A percentile compares a stretch with the other conserved stretches of the same genome.
These are phyloP conservation scores for Hyphopichia fennica DNA, from an alignment of 1,139 yeast genomes.

Conservation along the genomic window DNA sequence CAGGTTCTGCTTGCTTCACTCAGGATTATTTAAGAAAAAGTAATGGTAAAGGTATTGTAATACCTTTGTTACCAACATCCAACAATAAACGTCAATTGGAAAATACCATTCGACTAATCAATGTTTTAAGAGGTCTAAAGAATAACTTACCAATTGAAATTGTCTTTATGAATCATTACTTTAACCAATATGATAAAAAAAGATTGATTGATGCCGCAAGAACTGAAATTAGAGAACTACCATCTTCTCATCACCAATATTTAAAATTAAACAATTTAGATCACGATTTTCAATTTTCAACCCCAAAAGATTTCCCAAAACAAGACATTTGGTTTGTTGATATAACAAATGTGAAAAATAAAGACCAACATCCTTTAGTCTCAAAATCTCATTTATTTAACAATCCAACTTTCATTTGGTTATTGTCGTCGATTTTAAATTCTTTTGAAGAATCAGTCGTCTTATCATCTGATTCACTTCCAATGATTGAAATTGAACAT, in stretches of 20 bases:
- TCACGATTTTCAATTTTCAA: constrained; percentile 1
- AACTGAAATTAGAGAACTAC: constrained; percentile 14
- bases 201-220: constrained; percentile 20
- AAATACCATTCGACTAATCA: constrained; percentile 22
- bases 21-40: constrained; percentile 13
- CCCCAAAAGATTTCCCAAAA: constrained; percentile 18
- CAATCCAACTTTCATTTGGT: constrained; percentile 19
- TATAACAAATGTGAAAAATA: constrained; percentile 15
- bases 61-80: constrained; percentile 25
- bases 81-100: constrained; percentile 15
- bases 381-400: constrained; percentile 11
- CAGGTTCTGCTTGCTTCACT: constrained; percentile 13
- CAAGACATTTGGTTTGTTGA: constrained; percentile 33
- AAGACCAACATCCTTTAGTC: constrained; percentile 13
- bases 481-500: constrained; percentile 18
- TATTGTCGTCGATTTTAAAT: constrained; percentile 28
- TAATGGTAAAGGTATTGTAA: constrained; percentile 35
- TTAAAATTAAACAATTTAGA: constrained; percentile 1
- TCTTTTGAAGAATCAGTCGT: constrained; percentile 32
- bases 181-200: constrained; percentile 18
- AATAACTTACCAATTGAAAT: constrained; percentile 34
- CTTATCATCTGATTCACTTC: constrained; percentile 26
- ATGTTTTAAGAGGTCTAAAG: constrained; percentile 25
- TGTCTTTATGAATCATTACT: constrained; percentile 12
- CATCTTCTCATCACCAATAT: constrained; percentile 12